Base-by-base conservation (phyloP, 208 protist genomes). In the Acanthamoeba lenticulata region DNA sequence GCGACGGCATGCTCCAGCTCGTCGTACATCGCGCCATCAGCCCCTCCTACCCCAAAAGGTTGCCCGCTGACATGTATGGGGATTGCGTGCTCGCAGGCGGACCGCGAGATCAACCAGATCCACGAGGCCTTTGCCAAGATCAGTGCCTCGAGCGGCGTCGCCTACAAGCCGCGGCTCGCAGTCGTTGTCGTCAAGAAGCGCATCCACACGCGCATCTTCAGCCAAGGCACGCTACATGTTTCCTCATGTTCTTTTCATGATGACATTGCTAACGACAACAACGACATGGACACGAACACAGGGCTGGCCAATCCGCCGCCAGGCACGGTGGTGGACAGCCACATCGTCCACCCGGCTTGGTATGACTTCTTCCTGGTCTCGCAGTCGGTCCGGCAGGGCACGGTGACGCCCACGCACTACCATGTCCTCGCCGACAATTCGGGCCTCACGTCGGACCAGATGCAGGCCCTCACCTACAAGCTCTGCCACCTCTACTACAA, bases 141-240 rank as follows among this genome's bases (percentile, higher is more conserved):
- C 0, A 60, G 15, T 17, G 60, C 91, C 17, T 52, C 69, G 1
- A 55, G 42, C n/a, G 13, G 32, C 2, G 85, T 19, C 38, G 34
- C 38, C 65, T 94, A 94, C 15, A 60, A 74, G 45, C 95, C 95
- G 29, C 96, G 96, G 42, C n/a, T 96, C 0, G 79, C 94, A 0
- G 74, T 93, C 19, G 89, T 91, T 1, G 60, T 97, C 2, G 96
- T 97, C 21, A 94, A 96, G 42, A 97, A 97, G 94, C 93, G 95
- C 34, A 96, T 96, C 60, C 57, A 96, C 52, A 94, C 94, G 11
- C 45, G 96, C 42, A 93, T 97, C 60, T 95, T 96, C 32, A 32
- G 42, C 1, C 24, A 47, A 1, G 85, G 36, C 17, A 45, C 24
- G 45, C 9, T 27, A 38, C 79, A n/a, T 60, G 47, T 60, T 21